These are phyloP conservation scores for Monilinia fructigena DNA, from an alignment of 2,329 filamentous ascomycete species.

Conservation along the genomic window DNA sequence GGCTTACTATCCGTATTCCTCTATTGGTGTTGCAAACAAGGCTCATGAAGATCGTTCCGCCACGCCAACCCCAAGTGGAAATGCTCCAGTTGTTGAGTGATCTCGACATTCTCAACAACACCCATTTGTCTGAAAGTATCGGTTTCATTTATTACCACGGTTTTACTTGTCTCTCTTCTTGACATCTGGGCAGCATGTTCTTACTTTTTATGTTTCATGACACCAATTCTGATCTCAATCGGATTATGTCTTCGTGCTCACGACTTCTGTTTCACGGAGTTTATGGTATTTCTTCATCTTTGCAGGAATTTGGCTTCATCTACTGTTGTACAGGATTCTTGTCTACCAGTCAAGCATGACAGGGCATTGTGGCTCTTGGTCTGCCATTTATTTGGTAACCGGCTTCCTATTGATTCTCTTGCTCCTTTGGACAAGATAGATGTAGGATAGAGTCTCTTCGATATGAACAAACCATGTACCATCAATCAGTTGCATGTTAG, in stretches of 20 bases:
- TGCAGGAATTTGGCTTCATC: constrained; percentile 23
- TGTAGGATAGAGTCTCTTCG: constrained; percentile 25
- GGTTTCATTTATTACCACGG: neutral
- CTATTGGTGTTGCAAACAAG: constrained; percentile 18
- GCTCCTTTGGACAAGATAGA: constrained; percentile 28
- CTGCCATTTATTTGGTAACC: constrained; percentile 11
- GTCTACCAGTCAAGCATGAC: constrained; percentile 19
- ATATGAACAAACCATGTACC: constrained; percentile 22
- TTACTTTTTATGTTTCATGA: constrained; percentile 8
- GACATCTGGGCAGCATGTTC: constrained; percentile 1
- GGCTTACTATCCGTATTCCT: constrained; percentile 24
- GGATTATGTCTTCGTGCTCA: constrained; percentile 18
- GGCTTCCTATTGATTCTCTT: constrained; percentile 26
- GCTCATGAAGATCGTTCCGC: constrained; percentile 32
- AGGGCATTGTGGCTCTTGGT: constrained; percentile 21
- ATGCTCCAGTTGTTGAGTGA: constrained; percentile 26
- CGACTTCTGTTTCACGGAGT: constrained; percentile 16
- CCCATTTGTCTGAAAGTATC: neutral
- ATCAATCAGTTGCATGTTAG: constrained; percentile 23
- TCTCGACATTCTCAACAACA: constrained; percentile 27
- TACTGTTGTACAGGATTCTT: constrained; percentile 22
- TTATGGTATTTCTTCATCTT: constrained; percentile 20
- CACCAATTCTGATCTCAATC: neutral
- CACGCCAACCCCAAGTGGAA: constrained; percentile 34
- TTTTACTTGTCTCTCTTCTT: constrained; percentile 2